Evolutionary conservation across 306 rosid species (phyloP).

Genomic region (Malus asiatica): DNA sequence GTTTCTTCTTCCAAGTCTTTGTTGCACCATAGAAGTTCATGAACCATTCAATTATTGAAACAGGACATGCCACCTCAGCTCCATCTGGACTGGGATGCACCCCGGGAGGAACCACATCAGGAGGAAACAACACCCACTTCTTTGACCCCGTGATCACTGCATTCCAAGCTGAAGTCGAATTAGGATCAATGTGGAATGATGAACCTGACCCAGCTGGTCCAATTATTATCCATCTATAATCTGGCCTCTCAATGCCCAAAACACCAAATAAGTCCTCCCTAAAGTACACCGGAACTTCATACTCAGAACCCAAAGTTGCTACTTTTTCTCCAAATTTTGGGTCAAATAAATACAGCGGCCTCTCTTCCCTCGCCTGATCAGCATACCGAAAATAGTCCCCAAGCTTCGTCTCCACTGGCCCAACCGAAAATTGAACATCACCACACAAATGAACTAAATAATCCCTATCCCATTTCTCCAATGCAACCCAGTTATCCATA

Average conservation of each 20-base stretch:
- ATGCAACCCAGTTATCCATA: conserved; percentile 77
- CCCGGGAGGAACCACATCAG: conserved; percentile 79
- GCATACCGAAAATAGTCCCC: conserved; percentile 65
- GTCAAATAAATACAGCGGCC: conserved; percentile 82
- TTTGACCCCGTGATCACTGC: conserved; percentile 88
- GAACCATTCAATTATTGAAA: conserved; percentile 94
- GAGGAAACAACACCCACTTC: conserved; percentile 94
- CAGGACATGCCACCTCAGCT: conserved; percentile 86
- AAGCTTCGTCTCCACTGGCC: conserved; percentile 79
- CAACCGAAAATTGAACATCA: conserved; percentile 65
- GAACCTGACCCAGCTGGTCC: conserved; percentile 93
- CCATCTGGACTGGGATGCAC: conserved; percentile 98
- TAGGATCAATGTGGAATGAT: conserved; percentile 91
- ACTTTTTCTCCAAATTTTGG: conserved; percentile 81
- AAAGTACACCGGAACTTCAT: conserved; percentile 64
- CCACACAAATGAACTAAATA: conserved; percentile 58
- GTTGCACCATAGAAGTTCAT: conserved; percentile 86
- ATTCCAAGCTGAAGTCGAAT: conserved; percentile 97
- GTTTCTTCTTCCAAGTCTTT: conserved; percentile 67
- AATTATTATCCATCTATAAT: conserved; percentile 79
- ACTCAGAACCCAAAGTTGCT: conserved; percentile 63
- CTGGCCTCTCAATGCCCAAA: conserved; percentile 75
- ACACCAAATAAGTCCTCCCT: conserved; percentile 77
- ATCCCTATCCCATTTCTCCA: conserved; percentile 73
- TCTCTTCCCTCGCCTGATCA: conserved; percentile 73